Evolutionary conservation across 441 rosid genomes (phyloP).

Genomic region (Sinapis alba): DNA sequence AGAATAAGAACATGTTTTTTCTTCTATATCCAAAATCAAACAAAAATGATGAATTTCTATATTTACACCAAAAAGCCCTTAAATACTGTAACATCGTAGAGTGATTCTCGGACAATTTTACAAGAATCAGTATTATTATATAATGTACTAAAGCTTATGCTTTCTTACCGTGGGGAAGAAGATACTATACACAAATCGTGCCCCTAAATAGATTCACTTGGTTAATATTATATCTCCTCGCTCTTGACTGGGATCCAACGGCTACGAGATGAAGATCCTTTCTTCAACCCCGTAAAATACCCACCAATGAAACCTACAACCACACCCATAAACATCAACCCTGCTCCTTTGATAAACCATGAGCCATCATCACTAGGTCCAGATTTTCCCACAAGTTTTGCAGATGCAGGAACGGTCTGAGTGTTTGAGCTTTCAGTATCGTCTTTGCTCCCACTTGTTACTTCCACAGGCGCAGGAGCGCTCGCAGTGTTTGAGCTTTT

Average conservation of each 20-base stretch:
- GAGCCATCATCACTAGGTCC: conserved; percentile 44
- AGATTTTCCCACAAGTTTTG: conserved; percentile 6
- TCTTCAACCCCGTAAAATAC: conserved; percentile 53
- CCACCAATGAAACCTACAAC: conserved; percentile 70
- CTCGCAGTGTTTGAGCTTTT: not conserved
- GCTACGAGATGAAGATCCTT: conserved; percentile 37
- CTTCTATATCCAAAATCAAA: not conserved
- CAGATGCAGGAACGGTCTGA: conserved; percentile 17
- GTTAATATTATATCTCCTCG: conserved; percentile 49
- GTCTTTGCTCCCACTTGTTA: not conserved
- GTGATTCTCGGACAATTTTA: not conserved
- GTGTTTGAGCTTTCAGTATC: not conserved
- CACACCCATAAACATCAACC: conserved; percentile 63
- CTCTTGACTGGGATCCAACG: conserved; percentile 68
- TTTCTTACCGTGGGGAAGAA: conserved; percentile 24
- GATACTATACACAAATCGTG: conserved; percentile 30
- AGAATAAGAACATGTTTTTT: not conserved
- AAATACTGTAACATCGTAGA: not conserved
- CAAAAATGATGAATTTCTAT: not conserved
- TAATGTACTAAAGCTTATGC: not conserved
- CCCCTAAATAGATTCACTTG: conserved; percentile 14
- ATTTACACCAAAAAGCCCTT: not conserved
- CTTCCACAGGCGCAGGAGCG: not conserved
- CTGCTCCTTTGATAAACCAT: conserved; percentile 57
- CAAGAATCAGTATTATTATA: conserved; percentile 28